phyloP scores from a whole-genome alignment of 192 early-diverging fungal species.

The Coemansia sp. region DNA sequence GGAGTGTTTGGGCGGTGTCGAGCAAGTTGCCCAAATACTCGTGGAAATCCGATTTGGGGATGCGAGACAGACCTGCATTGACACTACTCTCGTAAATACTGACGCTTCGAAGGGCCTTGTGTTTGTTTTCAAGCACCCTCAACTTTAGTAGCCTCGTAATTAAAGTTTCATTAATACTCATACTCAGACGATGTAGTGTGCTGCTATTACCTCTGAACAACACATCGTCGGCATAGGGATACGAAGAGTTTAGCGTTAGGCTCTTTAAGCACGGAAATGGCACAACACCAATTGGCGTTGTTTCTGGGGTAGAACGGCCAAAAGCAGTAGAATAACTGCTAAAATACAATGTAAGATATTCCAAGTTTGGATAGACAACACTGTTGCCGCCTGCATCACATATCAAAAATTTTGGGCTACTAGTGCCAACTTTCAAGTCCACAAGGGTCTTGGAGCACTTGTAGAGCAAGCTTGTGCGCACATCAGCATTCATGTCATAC shows the following conservation, averaged over 20 bases:
- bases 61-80: too few relatives aligned
- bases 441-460: not conserved
- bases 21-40: not conserved
- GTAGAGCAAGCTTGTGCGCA: not conserved
- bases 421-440: not conserved
- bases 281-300: not conserved
- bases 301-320: too few relatives aligned
- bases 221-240: conserved; percentile 4
- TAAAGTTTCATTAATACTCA: not conserved
- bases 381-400: not conserved
- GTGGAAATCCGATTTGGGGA: not conserved
- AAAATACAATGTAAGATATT: not conserved
- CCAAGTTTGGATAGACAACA: conserved; percentile 4
- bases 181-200: not conserved
- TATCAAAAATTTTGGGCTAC: not conserved
- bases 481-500: not conserved
- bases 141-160: not conserved
- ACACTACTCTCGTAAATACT: not conserved
- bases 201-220: conserved; percentile 7
- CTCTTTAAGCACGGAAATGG: not conserved
- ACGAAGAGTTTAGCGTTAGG: not conserved
- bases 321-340: too few relatives aligned
- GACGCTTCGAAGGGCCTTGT: not conserved
- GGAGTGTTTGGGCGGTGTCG: not conserved
- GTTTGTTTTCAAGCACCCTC: not conserved